Evolutionary conservation across 2,329 filamentous ascomycete species (phyloP), one percentile per base, ranked within the genome.

Genomic region (Didymella lethalis): DNA sequence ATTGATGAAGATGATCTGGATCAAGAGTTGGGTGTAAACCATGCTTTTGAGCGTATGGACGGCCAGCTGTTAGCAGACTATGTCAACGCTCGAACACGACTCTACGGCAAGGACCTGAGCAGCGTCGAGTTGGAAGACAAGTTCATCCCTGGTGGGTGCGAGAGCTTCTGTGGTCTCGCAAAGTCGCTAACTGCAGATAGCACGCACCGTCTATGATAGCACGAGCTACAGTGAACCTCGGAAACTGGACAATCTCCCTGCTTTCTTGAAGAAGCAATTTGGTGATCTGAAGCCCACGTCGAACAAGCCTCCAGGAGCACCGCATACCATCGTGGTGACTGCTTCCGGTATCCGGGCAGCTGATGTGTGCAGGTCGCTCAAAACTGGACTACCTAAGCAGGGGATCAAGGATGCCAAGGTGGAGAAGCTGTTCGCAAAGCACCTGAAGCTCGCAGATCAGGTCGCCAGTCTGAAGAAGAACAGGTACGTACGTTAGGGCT

Each of bases 371-470:
- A 86, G 92, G 47, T 88, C 88, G 64, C 94, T 95, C 68, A 91
- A 93, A 73, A 88, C 84, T 10, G 74, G 73, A 6, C 63, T 76
- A 11, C 72, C 75, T 5, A 72, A 72, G 48, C 67, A 75, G 49
- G 74, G 73, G 23, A 56, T 75, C 51, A 92, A 95, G 75, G 88
- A 92, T 8, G 87, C 85, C 48, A 85, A 86, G 45, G 88, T 99
- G 1, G 90, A 91, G 2, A 99, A 99, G 77, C 82, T 99, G 74
- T 99, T 99, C 77, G 94, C 95, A 31, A 99, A 99, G 78, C 95
- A 99, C 77, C 96, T 99, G 82, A 99, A 99, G 79, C 79, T 99
- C 11, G 86, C 91, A 52, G 94, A 98, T 69, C 91, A 93, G 32
- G 87, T 93, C 51, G 84, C 89, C 59, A 91, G 90, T 73, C 86